Conservation (phyloP, 768 basidiomycete species). For the Lyophyllum semitale region DNA sequence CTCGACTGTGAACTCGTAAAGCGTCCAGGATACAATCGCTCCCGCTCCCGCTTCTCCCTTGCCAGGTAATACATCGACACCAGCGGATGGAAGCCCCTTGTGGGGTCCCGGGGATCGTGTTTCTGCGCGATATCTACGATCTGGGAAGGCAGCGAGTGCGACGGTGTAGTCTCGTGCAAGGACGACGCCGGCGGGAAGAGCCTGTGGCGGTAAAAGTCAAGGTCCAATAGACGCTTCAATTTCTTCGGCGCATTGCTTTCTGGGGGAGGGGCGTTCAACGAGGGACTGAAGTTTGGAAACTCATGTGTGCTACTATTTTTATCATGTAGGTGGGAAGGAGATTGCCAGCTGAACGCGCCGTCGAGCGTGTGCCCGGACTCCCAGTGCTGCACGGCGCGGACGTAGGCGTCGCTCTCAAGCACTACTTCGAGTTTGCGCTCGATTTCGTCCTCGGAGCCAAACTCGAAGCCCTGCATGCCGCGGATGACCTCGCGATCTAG, state of each 20-base stretch:
- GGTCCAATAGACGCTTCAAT: slow-evolving; percentile 87
- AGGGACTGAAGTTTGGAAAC: slow-evolving; percentile 65
- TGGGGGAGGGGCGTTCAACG: no score
- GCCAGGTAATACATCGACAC: slow-evolving; percentile 97
- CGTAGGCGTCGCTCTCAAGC: slow-evolving; percentile 78
- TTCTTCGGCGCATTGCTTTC: no score
- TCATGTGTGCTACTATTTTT: slow-evolving; percentile 23
- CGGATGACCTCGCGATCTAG: slow-evolving; percentile 84
- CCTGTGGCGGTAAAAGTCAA: slow-evolving; percentile 93
- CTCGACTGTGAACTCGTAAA: slow-evolving; percentile 92
- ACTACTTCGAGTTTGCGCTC: slow-evolving; percentile 70
- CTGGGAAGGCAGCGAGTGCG: slow-evolving; percentile 54
- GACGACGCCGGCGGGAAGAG: slow-evolving; percentile 67
- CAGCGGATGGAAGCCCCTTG: slow-evolving; percentile 90
- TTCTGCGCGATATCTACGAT: neutral
- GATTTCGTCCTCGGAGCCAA: slow-evolving; percentile 87
- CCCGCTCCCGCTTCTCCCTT: slow-evolving; percentile 93
- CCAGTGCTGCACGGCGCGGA: slow-evolving; percentile 73
- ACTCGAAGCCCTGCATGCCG: slow-evolving; percentile 96
- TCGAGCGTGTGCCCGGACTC: slow-evolving; percentile 57
- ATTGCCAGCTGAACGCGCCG: neutral
- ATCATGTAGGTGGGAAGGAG: no score
- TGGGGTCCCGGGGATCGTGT: slow-evolving; percentile 71
- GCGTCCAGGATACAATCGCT: slow-evolving; percentile 88
- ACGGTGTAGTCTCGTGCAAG: slow-evolving; percentile 38